phyloP scores from a whole-genome alignment of 257 asterid species.

The Solanum dulcamara region DNA sequence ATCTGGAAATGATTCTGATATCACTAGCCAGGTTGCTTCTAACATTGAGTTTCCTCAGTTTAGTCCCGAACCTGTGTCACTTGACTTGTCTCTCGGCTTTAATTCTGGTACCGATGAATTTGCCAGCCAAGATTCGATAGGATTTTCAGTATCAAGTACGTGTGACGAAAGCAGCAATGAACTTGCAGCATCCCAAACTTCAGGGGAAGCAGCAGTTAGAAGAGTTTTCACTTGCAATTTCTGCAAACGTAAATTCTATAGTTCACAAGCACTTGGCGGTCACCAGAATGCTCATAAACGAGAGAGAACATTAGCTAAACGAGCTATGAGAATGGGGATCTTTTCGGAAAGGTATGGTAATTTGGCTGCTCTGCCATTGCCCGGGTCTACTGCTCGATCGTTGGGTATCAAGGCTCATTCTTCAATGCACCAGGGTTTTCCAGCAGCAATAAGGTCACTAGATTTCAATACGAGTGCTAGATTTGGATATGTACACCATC shows the following conservation, averaged over 20 bases:
- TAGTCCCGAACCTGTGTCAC: constrained; percentile 19
- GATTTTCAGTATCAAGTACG: constrained; percentile 31
- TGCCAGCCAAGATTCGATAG: constrained; percentile 10
- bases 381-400: constrained; percentile 32
- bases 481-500: constrained; percentile 18
- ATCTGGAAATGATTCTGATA: constrained; percentile 19
- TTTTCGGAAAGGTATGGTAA: constrained; percentile 17
- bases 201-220: constrained; percentile 1
- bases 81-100: constrained; percentile 35
- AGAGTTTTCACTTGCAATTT: constrained; percentile 39
- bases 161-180: constrained; percentile 38
- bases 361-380: constrained; percentile 34
- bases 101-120: constrained; percentile 6
- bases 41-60: constrained; percentile 2
- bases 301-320: constrained; percentile 28
- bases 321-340: constrained; percentile 37
- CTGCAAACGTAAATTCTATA: constrained; percentile 26
- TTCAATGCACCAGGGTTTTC: constrained; percentile 24
- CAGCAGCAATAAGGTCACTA: constrained; percentile 7
- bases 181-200: constrained; percentile 8
- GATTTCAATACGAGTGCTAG: constrained; percentile 17
- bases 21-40: constrained; percentile 26
- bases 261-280: constrained; percentile 45
- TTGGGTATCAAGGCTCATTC: constrained; percentile 48
- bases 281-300: constrained; percentile 42